Evolutionary conservation across 2,329 filamentous ascomycete genomes (phyloP).

Genomic region (Grosmannia penicillata): DNA sequence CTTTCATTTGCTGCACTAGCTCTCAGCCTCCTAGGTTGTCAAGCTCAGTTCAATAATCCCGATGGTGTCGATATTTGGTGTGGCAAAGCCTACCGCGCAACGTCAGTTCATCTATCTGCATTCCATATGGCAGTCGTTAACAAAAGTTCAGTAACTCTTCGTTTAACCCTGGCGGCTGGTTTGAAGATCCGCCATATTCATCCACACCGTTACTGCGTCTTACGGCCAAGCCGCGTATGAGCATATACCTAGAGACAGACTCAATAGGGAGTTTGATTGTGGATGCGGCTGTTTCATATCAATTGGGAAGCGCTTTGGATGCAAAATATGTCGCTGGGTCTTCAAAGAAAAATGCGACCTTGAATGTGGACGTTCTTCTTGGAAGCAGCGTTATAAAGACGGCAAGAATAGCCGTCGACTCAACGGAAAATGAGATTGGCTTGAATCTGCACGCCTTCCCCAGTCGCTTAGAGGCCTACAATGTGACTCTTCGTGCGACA

Average conservation of each 20-base stretch:
- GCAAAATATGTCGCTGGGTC: not conserved
- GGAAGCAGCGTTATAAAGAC: not conserved
- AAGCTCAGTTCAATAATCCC: constrained; percentile 1
- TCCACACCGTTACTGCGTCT: not conserved
- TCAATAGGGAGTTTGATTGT: not conserved
- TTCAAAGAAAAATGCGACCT: too few relatives aligned
- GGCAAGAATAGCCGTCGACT: not conserved
- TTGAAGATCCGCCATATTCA: not conserved
- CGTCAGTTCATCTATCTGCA: not conserved
- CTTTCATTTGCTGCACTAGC: too few relatives aligned
- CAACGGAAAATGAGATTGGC: not conserved
- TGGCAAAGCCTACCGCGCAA: not conserved
- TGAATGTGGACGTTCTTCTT: not conserved
- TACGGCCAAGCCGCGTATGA: not conserved
- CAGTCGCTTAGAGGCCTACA: not conserved
- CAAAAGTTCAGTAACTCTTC: not conserved
- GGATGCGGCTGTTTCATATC: not conserved
- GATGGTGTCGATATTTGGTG: not conserved
- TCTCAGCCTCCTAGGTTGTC: not conserved
- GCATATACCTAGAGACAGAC: not conserved
- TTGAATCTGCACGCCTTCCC: not conserved
- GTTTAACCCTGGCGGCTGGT: not conserved
- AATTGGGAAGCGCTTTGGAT: not conserved
- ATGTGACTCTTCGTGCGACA: not conserved
- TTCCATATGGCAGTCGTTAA: too few relatives aligned